A percentile compares a stretch with the other conserved stretches of the same genome.
Evolutionary conservation across 2,329 filamentous ascomycete genomes (phyloP).

Genomic region (Calonectria honghensis): DNA sequence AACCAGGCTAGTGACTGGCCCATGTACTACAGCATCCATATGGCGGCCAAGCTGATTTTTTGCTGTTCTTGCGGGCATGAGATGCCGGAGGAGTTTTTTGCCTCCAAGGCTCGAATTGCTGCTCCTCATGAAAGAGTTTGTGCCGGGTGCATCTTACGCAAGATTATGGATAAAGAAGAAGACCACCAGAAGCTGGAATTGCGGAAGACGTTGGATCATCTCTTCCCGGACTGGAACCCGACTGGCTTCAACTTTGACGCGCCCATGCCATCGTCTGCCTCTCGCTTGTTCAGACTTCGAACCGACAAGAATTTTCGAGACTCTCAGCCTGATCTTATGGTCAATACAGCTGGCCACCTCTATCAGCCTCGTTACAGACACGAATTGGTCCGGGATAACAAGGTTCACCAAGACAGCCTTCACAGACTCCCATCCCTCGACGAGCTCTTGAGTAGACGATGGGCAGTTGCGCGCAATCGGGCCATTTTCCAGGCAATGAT

Average conservation of each 20-base stretch:
- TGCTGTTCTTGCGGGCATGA: constrained; percentile 61
- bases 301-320: constrained; percentile 42
- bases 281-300: constrained; percentile 48
- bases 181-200: constrained; percentile 56
- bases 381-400: constrained; percentile 53
- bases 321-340: not conserved
- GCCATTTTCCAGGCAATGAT: constrained; percentile 41
- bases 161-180: constrained; percentile 54
- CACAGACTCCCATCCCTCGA: constrained; percentile 54
- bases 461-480: not conserved
- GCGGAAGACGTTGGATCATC: constrained; percentile 37
- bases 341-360: constrained; percentile 43
- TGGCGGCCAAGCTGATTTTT: constrained; percentile 53
- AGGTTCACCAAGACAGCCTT: constrained; percentile 56
- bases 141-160: constrained; percentile 56
- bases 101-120: not conserved
- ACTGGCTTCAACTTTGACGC: constrained; percentile 58
- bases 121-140: constrained; percentile 51
- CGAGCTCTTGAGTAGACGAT: constrained; percentile 36
- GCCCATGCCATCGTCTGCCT: constrained; percentile 49
- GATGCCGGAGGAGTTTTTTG: constrained; percentile 58
- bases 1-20: constrained; percentile 47
- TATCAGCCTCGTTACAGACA: constrained; percentile 28
- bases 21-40: constrained; percentile 50
- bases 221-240: constrained; percentile 56